Conservation (phyloP, 2,329 filamentous ascomycete species). For the Fusarium sp. region DNA sequence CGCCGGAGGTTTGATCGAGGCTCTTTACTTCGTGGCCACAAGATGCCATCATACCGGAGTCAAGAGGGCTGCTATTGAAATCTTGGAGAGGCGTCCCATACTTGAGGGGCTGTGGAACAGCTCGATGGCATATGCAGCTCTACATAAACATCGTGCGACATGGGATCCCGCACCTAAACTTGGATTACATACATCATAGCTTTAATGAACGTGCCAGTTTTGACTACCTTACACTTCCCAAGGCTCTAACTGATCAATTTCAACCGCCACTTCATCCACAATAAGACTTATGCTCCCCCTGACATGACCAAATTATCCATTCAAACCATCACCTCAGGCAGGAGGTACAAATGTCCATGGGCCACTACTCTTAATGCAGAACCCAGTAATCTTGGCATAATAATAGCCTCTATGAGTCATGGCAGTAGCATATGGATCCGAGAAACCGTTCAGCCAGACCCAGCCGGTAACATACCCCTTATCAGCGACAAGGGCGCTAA, state of each 20-base stretch:
- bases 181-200: neutral
- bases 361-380: neutral
- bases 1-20: constrained; percentile 4
- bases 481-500: too few species aligned
- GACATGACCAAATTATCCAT: neutral
- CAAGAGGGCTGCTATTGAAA: neutral
- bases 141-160: neutral
- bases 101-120: constrained; percentile 6
- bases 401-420: too few species aligned
- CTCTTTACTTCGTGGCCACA: constrained; percentile 3
- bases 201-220: neutral
- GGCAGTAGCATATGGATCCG: too few species aligned
- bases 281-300: neutral
- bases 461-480: too few species aligned
- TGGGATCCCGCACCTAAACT: neutral
- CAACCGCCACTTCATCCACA: neutral
- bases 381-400: neutral
- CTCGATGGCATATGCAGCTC: neutral
- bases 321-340: neutral
- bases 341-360: neutral
- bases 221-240: neutral
- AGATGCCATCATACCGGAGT: neutral
- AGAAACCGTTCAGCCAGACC: too few species aligned
- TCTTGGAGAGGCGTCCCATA: neutral
- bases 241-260: neutral